These are phyloP conservation scores for Amanita polypyramis DNA, from an alignment of 768 basidiomycete species.

Conservation along the genomic window DNA sequence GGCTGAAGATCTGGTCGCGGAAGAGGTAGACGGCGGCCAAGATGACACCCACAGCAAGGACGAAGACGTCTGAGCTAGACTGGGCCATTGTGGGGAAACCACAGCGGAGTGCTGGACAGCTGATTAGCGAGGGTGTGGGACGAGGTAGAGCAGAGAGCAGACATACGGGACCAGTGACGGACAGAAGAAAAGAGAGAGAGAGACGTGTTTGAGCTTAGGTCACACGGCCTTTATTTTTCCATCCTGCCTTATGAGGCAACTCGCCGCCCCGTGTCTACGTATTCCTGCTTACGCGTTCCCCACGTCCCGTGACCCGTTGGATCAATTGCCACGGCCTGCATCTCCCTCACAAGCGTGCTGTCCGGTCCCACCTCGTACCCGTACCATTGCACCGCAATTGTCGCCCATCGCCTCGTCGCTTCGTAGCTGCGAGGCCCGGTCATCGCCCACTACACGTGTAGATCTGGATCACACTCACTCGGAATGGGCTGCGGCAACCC, in stretches of 20 bases:
- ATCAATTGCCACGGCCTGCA: conserved; percentile 20
- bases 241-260: not conserved
- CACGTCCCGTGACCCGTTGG: conserved; percentile 39
- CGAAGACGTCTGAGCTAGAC: conserved; percentile 60
- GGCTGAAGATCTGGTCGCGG: conserved; percentile 66
- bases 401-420: conserved; percentile 41
- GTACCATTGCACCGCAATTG: conserved; percentile 42
- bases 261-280: conserved; percentile 22
- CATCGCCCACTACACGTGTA: not conserved
- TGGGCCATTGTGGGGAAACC: conserved; percentile 37
- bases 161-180: conserved; percentile 12
- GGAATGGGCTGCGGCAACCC: conserved; percentile 50
- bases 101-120: conserved; percentile 24
- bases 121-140: conserved; percentile 19
- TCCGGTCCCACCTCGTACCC: conserved; percentile 44
- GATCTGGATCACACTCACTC: conserved; percentile 34
- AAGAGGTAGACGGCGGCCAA: conserved; percentile 77
- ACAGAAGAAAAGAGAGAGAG: conserved; percentile 8
- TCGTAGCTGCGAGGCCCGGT: conserved; percentile 23
- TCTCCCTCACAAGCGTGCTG: conserved; percentile 34
- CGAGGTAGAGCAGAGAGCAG: conserved; percentile 14
- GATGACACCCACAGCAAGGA: conserved; percentile 65
- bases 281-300: conserved; percentile 27
- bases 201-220: conserved; percentile 12
- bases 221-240: not conserved